Evolutionary conservation across 345 rosid genomes (phyloP).

Genomic region (Sisymbrium altissimum): DNA sequence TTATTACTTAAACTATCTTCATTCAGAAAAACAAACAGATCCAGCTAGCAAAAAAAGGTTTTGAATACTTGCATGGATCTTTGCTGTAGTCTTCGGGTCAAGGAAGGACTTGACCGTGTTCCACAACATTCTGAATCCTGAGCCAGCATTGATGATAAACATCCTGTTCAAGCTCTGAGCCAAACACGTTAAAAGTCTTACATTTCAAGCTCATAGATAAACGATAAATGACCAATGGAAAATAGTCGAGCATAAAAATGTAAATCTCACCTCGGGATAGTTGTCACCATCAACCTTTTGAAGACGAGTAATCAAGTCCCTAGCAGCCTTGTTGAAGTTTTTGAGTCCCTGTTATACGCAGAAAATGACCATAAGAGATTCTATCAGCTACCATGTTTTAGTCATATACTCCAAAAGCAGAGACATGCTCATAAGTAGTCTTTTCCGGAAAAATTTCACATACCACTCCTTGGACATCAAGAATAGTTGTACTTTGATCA

Average conservation of each 20-base stretch:
- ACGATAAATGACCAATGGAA: background rate
- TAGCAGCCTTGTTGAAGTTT: conserved; percentile 82
- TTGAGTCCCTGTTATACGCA: conserved; percentile 68
- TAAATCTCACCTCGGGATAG: conserved; percentile 75
- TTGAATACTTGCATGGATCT: conserved; percentile 67
- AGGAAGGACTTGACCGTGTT: conserved; percentile 90
- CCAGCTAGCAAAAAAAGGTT: background rate
- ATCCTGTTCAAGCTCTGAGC: conserved; percentile 85
- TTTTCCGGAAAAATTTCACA: background rate
- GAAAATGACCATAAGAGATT: background rate
- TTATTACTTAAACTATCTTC: conserved; percentile 3
- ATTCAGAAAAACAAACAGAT: background rate
- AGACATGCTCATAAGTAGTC: background rate
- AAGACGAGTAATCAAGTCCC: conserved; percentile 79
- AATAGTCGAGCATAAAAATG: background rate
- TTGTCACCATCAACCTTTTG: conserved; percentile 91
- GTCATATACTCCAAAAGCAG: background rate
- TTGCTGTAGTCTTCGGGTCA: conserved; percentile 94
- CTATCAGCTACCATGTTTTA: conserved; percentile 1
- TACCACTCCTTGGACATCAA: conserved; percentile 99
- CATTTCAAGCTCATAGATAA: background rate
- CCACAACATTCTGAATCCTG: conserved; percentile 99
- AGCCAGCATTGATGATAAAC: conserved; percentile 99
- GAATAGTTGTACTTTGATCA: conserved; percentile 93
- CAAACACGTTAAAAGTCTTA: background rate